These are phyloP conservation scores for Volvox africanus DNA, from an alignment of 139 green algal species.

Conservation along the genomic window DNA sequence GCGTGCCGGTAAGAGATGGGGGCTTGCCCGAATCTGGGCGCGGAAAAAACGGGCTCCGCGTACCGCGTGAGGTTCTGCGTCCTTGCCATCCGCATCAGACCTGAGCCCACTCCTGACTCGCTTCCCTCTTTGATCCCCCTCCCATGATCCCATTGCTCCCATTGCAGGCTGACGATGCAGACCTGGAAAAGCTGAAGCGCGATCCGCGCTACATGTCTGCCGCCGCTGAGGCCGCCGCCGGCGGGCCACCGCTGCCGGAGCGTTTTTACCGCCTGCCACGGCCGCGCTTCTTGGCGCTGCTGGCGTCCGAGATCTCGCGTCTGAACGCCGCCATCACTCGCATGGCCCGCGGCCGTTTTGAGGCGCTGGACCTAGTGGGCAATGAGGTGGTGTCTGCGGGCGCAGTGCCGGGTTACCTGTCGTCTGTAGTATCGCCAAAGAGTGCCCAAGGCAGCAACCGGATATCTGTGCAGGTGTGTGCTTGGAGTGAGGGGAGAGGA, in stretches of 20 bases:
- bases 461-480: not conserved
- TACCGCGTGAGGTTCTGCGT: not conserved
- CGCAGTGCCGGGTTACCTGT: constrained; percentile 43
- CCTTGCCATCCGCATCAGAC: too few relatives aligned
- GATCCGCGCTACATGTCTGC: constrained; percentile 48
- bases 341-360: constrained; percentile 54
- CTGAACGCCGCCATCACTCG: constrained; percentile 58
- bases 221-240: constrained; percentile 1
- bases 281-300: constrained; percentile 60
- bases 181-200: constrained; percentile 54
- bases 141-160: too few relatives aligned
- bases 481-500: not conserved
- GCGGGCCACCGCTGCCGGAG: constrained; percentile 43
- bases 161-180: constrained; percentile 60
- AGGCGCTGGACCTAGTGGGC: constrained; percentile 45
- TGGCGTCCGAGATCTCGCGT: constrained; percentile 59
- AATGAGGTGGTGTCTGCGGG: constrained; percentile 22
- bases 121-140: too few relatives aligned
- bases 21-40: not conserved
- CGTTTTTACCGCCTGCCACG: constrained; percentile 56
- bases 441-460: not conserved
- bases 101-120: too few relatives aligned
- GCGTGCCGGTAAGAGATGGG: not conserved
- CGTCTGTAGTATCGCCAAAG: constrained; percentile 41
- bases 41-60: not conserved